Evolutionary conservation across 768 basidiomycete genomes (phyloP), one percentile per base, ranked within the genome.

Genomic region (Pulveroboletus sp.): DNA sequence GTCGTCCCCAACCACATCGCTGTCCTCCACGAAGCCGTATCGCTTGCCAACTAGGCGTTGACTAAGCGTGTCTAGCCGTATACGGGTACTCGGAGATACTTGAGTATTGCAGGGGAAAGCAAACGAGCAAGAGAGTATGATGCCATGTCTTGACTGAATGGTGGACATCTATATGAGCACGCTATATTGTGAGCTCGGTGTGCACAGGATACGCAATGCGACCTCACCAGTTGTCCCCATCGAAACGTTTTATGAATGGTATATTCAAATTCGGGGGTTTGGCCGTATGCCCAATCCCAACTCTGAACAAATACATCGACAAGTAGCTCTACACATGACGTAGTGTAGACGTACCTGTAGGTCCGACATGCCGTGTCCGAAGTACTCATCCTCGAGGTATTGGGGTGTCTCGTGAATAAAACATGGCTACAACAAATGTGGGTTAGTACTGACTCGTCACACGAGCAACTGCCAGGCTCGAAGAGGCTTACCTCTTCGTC

Each of bases 281-380:
- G 90, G 0, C 94, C 95, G 59, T 83, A 97, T 13, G 79, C 73
- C 93, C 94, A 98, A 19, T 90, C 79, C 97, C 97, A 97, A 29
- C 78, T 84, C 94, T 94, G 58, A 19, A 45, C 21, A n/a, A 24
- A 40, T 16, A 11, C 0, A 36, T 57, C 20, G 42, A n/a, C 14
- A 12, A 25, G 16, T 1, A 37, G 31, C 6, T 33, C 25, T 20
- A 25, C 14, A 31, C 31, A 44, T 19, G 13, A 32, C 13, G 6
- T 8, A 5, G 21, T 12, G 10, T 7, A 38, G 35, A 67, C 80
- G 29, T 53, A 87, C 91, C 57, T 73, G 76, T 43, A 99, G 72
- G 62, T 95, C 92, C 1, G 72, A 67, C 65, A 90, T 85, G 7
- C 89, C 87, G 23, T 76, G 65, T 49, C 69, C 72, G 16, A 97